A percentile compares a stretch with the other conserved stretches of the same genome.
phyloP scores from a whole-genome alignment of 75 land plant genomes.

The Gnetum montanum region DNA sequence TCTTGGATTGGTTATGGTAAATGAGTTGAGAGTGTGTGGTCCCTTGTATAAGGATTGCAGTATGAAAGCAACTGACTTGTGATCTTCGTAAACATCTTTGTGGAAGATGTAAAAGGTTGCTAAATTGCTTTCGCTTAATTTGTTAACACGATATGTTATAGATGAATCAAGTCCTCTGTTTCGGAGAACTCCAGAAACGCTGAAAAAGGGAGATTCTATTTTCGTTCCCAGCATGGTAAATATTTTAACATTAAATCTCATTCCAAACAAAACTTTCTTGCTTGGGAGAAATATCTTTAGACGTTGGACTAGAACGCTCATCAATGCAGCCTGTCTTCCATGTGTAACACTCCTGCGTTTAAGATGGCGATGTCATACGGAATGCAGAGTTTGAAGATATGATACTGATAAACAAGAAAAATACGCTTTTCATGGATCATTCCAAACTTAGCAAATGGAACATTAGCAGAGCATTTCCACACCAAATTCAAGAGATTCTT shows the following conservation, averaged over 20 bases:
- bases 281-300: neutral
- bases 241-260: neutral
- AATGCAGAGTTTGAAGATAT: slow-evolving; percentile 45
- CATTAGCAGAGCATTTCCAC: too few relatives aligned
- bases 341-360: slow-evolving; percentile 28
- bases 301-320: slow-evolving; percentile 33
- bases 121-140: too few relatives aligned
- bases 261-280: neutral
- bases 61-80: too few relatives aligned
- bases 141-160: too few relatives aligned
- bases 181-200: slow-evolving; percentile 22
- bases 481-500: too few relatives aligned
- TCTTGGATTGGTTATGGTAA: too few relatives aligned
- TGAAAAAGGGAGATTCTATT: slow-evolving; percentile 28
- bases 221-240: slow-evolving; percentile 32
- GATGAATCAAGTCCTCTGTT: slow-evolving; percentile 35
- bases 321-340: slow-evolving; percentile 37
- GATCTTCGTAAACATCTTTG: too few relatives aligned
- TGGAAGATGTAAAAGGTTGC: too few relatives aligned
- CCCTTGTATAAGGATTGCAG: too few relatives aligned
- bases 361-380: slow-evolving; percentile 32
- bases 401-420: slow-evolving; percentile 28
- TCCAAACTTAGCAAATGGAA: slow-evolving; percentile 30
- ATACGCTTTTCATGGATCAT: slow-evolving; percentile 27
- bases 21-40: too few relatives aligned